Conservation (phyloP, 2,329 filamentous ascomycete species). For the Diplodia mutila region DNA sequence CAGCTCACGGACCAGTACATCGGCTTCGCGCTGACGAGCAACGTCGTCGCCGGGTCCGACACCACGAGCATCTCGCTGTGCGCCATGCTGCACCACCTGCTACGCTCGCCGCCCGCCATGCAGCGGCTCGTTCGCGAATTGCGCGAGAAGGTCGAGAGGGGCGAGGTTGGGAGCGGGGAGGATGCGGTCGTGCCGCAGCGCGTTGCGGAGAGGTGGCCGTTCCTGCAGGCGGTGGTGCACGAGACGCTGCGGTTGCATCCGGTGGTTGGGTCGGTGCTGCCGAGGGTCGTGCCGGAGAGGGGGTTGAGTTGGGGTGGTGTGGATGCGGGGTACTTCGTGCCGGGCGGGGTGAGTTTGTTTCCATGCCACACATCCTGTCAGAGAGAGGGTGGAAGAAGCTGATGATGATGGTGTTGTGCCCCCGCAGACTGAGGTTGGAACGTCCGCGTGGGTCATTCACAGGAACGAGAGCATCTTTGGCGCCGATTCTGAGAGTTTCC, state of each 20-base stretch:
- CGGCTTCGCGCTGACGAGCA: neutral
- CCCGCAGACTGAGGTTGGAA: neutral
- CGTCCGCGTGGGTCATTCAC: neutral
- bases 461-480: constrained; percentile 44
- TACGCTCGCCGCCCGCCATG: constrained; percentile 37
- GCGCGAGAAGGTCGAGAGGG: constrained; percentile 5
- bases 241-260: constrained; percentile 31
- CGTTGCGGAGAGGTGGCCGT: constrained; percentile 30
- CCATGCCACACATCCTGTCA: no score
- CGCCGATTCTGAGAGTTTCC: constrained; percentile 50
- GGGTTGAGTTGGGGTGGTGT: neutral
- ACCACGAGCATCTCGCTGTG: constrained; percentile 41
- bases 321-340: neutral
- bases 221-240: constrained; percentile 40
- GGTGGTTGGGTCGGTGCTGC: constrained; percentile 29
- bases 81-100: constrained; percentile 42
- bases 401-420: neutral
- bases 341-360: neutral
- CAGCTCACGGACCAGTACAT: neutral
- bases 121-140: constrained; percentile 32
- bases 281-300: neutral
- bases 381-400: no score
- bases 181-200: constrained; percentile 30
- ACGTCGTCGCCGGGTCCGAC: constrained; percentile 39
- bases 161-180: constrained; percentile 1